Base-by-base conservation (phyloP, 2,329 filamentous ascomycete genomes). In the Venturia carpophila region DNA sequence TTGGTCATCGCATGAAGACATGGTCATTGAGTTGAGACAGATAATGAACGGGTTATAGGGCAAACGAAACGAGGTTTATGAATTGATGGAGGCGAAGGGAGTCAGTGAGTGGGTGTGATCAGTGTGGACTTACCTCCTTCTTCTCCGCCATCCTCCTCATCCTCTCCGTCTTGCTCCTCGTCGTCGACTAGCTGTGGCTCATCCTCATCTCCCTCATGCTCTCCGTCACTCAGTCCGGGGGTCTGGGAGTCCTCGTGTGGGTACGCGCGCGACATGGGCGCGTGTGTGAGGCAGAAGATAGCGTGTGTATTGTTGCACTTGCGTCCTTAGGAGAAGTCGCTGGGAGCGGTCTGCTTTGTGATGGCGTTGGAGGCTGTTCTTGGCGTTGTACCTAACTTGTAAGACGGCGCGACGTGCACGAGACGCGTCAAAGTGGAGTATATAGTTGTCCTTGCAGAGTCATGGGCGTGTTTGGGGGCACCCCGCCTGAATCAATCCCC, bases 121-220 rank as follows among this genome's bases (percentile, higher is more conserved):
- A 37, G 10, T 37, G 15, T 7, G 58, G 82, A 9, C 81, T 87
- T 72, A 80, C 88, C 67, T 87, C 88, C 72, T 77, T 88, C 71
- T 78, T 86, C 65, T 78, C 88, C 62, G 62, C 63, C 56, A 13
- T 71, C 71, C 41, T 71, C 70, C 17, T 68, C 70, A 11, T 70
- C 71, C 19, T 71, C 72, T 2, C 68, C 71, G 49, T 68, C 66
- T 9, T 74, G 73, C 65, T 72, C 30, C n/a, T 58, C 73, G 52
- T 71, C 67, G 7, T 68, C 66, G 61, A 34, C 65, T 60, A 64
- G 61, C 41, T 66, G 61, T 47, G 63, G 24, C 15, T 65, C 63
- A 52, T 19, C 60, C 15, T 49, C 62, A 2, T 63, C 62, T 13
- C 49, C 41, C 19, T 63, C 62, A n/a, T n/a, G n/a, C 17, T 64